Percentiles rank a stretch among this genome's conserved stretches.
Conservation (phyloP, 1,284 basidiomycete species). For the Trichosporon sp. region DNA sequence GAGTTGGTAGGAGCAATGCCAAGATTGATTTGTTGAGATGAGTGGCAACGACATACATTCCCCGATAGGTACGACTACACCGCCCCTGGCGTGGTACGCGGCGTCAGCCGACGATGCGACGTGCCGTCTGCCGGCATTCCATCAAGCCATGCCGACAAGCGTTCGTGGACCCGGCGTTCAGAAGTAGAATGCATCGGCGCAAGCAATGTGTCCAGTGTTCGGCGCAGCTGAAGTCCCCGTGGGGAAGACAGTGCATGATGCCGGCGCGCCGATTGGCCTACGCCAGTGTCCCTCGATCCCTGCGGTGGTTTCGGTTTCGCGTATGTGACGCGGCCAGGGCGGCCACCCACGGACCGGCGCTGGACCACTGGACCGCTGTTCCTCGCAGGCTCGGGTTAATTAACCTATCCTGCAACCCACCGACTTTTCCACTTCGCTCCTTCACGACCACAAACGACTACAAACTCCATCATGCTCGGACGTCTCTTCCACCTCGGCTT, state of each 20-base stretch:
- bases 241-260: neutral
- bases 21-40: neutral
- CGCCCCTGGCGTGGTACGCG: no score
- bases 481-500: slow-evolving; percentile 79
- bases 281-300: neutral
- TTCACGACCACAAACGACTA: neutral
- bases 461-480: slow-evolving; percentile 61
- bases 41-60: neutral
- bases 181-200: no score
- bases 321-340: neutral
- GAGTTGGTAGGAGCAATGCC: neutral
- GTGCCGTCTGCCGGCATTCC: neutral
- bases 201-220: no score
- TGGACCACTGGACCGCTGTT: neutral
- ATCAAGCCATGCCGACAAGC: no score
- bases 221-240: neutral
- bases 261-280: slow-evolving; percentile 14
- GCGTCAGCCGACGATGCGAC: neutral
- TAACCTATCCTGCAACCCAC: neutral
- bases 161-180: no score
- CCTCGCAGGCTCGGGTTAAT: neutral
- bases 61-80: neutral
- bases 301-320: neutral
- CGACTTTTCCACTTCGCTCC: slow-evolving; percentile 3
- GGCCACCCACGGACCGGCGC: no score